Conservation (phyloP, 805 yeast genomes). For the Komagataella ulmi region DNA sequence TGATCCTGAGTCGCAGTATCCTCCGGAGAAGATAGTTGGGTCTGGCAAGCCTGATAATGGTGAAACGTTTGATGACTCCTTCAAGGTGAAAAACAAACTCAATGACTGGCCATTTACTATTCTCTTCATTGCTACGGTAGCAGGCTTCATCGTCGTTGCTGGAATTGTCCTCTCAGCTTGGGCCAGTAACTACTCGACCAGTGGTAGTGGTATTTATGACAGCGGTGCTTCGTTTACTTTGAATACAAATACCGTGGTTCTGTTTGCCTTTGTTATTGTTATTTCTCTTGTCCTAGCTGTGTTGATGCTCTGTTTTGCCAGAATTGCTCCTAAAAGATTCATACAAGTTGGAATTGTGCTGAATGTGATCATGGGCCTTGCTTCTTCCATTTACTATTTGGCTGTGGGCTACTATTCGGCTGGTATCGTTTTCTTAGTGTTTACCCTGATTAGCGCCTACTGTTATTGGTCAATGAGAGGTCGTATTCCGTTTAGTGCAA, state of each 20-base stretch:
- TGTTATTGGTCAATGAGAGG: conserved; percentile 61
- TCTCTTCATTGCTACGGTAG: conserved; percentile 29
- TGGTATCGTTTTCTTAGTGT: conserved; percentile 60
- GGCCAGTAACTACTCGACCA: conserved; percentile 34
- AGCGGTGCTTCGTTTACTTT: conserved; percentile 40
- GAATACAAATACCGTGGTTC: conserved; percentile 61
- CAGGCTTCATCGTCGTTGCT: conserved; percentile 62
- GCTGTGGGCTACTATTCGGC: conserved; percentile 63
- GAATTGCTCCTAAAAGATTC: conserved; percentile 51
- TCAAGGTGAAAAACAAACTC: conserved; percentile 48
- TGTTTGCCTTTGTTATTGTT: conserved; percentile 53
- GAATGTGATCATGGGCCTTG: conserved; percentile 57
- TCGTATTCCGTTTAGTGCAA: conserved; percentile 64
- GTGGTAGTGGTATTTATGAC: conserved; percentile 52
- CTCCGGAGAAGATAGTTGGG: not conserved
- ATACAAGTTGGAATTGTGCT: conserved; percentile 56
- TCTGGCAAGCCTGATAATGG: conserved; percentile 12
- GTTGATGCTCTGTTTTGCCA: conserved; percentile 44
- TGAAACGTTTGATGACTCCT: conserved; percentile 49
- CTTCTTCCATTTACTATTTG: conserved; percentile 65
- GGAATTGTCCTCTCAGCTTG: conserved; percentile 57
- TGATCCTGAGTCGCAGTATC: not conserved
- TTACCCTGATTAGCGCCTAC: conserved; percentile 50
- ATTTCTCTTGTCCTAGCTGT: conserved; percentile 46
- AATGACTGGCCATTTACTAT: conserved; percentile 65